Percentiles rank a stretch among this genome's conserved stretches.
These are phyloP conservation scores for Chlamydomonas sp. DNA, from an alignment of 139 green algal genomes.

Conservation along the genomic window DNA sequence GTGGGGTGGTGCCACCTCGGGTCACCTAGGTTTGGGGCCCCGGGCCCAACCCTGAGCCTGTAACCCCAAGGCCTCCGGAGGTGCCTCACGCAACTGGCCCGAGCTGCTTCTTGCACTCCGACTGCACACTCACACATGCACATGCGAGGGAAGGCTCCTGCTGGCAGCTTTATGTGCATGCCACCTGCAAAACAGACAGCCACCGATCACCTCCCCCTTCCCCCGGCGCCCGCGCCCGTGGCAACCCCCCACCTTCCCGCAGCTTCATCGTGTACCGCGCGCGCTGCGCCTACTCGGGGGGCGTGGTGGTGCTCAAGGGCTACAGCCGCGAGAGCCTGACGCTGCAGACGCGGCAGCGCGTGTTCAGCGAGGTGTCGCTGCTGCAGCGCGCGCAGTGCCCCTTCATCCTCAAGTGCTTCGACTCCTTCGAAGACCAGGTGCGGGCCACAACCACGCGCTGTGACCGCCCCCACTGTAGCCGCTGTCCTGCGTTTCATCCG, in stretches of 20 bases:
- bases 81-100: not conserved
- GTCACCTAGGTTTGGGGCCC: too few relatives aligned
- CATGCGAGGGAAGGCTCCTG: not conserved
- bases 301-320: slow-evolving; percentile 58
- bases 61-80: not conserved
- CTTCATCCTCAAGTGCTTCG: slow-evolving; percentile 70
- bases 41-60: not conserved
- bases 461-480: too few relatives aligned
- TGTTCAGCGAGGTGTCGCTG: slow-evolving; percentile 45
- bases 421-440: slow-evolving; percentile 61
- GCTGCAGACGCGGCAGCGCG: slow-evolving; percentile 48
- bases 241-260: not conserved
- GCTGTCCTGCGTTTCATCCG: too few relatives aligned
- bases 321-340: slow-evolving; percentile 54
- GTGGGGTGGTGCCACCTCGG: too few relatives aligned
- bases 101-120: not conserved
- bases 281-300: slow-evolving; percentile 48
- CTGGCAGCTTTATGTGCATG: too few relatives aligned
- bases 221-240: not conserved
- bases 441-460: not conserved
- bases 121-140: slow-evolving; percentile 9
- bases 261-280: slow-evolving; percentile 59
- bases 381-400: slow-evolving; percentile 54
- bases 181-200: not conserved
- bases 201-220: not conserved